These are phyloP conservation scores for Psilocybe cyanescens DNA, from an alignment of 768 basidiomycete species.

Conservation along the genomic window DNA sequence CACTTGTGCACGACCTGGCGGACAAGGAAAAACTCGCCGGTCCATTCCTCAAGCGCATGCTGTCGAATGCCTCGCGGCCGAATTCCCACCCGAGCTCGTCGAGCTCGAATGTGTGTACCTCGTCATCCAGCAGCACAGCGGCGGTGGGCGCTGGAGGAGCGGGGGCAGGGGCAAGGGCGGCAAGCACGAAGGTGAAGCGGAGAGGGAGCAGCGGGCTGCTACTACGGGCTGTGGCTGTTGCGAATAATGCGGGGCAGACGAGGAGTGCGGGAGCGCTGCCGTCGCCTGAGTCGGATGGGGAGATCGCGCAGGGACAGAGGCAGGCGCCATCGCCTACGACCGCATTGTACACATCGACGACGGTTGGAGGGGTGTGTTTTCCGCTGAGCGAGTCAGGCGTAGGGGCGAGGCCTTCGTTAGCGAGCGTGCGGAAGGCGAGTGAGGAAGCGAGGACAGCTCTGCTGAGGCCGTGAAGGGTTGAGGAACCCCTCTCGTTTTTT, in stretches of 20 bases:
- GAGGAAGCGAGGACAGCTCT: conserved; percentile 10
- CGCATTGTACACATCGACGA: conserved; percentile 47
- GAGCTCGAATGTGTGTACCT: too few species aligned
- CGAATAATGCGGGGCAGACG: conserved; percentile 45
- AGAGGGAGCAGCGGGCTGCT: conserved; percentile 55
- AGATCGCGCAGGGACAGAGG: neutral
- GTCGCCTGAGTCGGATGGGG: neutral
- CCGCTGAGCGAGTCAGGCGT: neutral
- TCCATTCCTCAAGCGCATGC: conserved; percentile 69
- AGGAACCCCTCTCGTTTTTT: neutral
- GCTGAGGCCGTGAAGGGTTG: neutral
- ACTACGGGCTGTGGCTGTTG: conserved; percentile 64
- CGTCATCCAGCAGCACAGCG: too few species aligned
- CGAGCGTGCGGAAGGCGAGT: conserved; percentile 9
- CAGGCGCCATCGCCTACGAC: neutral
- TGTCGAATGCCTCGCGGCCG: neutral
- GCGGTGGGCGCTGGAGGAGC: too few species aligned
- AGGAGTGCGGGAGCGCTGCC: conserved; percentile 16
- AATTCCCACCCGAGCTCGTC: neutral
- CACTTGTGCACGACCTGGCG: conserved; percentile 64
- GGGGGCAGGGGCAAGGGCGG: neutral
- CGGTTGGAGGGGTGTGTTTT: neutral
- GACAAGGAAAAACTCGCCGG: conserved; percentile 89
- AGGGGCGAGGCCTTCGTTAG: conserved; percentile 7
- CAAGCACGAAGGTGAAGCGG: conserved; percentile 33